Conservation (phyloP, 352 stramenopile genomes). For the Blastocystis sp. region DNA sequence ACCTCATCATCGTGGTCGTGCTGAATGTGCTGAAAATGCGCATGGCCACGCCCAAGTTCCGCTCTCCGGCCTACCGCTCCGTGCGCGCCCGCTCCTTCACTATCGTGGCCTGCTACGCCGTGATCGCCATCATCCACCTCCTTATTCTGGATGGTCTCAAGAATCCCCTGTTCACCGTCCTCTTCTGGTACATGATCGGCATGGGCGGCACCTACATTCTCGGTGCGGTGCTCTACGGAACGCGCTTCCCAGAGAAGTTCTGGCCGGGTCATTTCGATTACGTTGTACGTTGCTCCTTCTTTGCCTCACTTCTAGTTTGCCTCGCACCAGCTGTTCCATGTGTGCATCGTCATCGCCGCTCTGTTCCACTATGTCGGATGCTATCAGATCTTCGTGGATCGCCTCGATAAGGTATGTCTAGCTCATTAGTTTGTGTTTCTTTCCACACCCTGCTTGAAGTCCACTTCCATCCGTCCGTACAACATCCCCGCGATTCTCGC, state of each 20-base stretch:
- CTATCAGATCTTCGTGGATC: background rate
- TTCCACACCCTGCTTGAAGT: background rate
- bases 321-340: background rate
- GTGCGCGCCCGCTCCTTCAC: slow-evolving; percentile 54
- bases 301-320: background rate
- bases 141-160: slow-evolving; percentile 51
- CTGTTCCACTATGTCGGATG: background rate
- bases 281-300: slow-evolving; percentile 41
- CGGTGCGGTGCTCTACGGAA: slow-evolving; percentile 54
- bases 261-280: slow-evolving; percentile 68
- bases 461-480: background rate
- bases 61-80: slow-evolving; percentile 42
- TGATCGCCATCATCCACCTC: slow-evolving; percentile 33
- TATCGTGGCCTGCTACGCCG: slow-evolving; percentile 54
- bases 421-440: background rate
- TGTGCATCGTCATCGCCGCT: slow-evolving; percentile 9
- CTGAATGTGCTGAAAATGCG: slow-evolving; percentile 59
- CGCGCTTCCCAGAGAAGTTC: slow-evolving; percentile 61
- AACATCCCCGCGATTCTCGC: no score
- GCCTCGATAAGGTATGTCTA: background rate
- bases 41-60: slow-evolving; percentile 67
- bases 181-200: slow-evolving; percentile 45
- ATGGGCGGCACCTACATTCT: slow-evolving; percentile 65
- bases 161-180: slow-evolving; percentile 55
- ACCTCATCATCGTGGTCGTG: slow-evolving; percentile 61